Evolutionary conservation across 345 rosid genomes (phyloP), one percentile per base, ranked within the genome.

Genomic region (thale cress (Arabidopsis thaliana)): DNA sequence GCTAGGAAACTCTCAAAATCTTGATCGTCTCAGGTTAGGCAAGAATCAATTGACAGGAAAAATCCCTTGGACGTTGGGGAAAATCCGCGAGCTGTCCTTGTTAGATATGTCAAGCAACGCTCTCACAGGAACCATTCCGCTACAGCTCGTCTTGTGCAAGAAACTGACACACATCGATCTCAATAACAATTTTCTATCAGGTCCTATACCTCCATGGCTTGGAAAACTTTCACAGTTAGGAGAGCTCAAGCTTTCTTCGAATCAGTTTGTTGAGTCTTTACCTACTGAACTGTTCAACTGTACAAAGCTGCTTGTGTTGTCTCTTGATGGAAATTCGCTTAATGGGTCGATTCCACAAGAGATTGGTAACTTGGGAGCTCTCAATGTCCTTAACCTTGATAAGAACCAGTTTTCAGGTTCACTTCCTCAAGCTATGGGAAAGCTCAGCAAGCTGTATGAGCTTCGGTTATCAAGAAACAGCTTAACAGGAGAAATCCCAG

Each of bases 11-110:
- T 95, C 99, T 34, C 88, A 82, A 30, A 75, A 58, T 64, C 91
- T 95, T 62, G 96, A 89, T 69, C 90, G 99, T 78, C 64, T 95
- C 20, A 87, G 99, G 73, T 73, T 95, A 59, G 97, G 98, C 23
- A 82, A 79, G 79, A 95, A 92, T 78, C 83, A 71, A 20, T 90
- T 90, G 76, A 83, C 77, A 7, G 99, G 98, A 52, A 79, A 67
- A 56, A 86, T 95, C 74, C 99, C 99, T 0, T 82, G 86, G 92
- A 86, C 97, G 16, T 70, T 93, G 30, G 96, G 98, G 16, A 88
- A 84, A 70, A 86, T 95, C 75, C 85, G 67, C 8, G 83, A 85
- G 70, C 62, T 95, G 40, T 84, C 89, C 0, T 63, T 95, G 48
- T 69, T 95, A 51, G 97, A 95, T 78, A 78, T 92, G 22, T 95